phyloP scores from a whole-genome alignment of 148 eudicot species.

The Rhododendron ferrugineum region DNA sequence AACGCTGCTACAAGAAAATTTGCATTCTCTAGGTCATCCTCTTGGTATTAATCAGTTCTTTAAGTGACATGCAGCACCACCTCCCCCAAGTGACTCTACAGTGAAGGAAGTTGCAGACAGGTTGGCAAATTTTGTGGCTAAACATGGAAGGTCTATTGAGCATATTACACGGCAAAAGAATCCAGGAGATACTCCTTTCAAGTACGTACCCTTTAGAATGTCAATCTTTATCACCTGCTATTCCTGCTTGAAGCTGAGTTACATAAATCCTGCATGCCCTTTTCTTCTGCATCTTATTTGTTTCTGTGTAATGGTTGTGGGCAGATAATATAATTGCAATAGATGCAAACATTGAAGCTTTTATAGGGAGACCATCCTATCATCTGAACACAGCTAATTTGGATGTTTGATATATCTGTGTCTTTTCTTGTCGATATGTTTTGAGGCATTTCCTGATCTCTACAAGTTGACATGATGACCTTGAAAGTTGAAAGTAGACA shows the following conservation, averaged over 20 bases:
- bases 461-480: background rate
- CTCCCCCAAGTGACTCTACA: constrained; percentile 85
- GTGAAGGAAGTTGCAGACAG: constrained; percentile 97
- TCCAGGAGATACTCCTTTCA: constrained; percentile 97
- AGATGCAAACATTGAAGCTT: background rate
- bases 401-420: background rate
- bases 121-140: constrained; percentile 95
- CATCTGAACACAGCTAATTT: background rate
- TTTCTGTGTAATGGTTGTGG: background rate
- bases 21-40: constrained; percentile 86
- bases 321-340: background rate
- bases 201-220: constrained; percentile 36
- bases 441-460: background rate
- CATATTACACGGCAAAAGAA: constrained; percentile 87
- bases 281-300: background rate
- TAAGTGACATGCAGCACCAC: constrained; percentile 99
- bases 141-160: constrained; percentile 92
- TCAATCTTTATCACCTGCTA: background rate
- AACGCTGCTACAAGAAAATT: constrained; percentile 85
- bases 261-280: background rate
- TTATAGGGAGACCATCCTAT: background rate
- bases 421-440: background rate
- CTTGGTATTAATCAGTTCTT: constrained; percentile 93
- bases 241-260: background rate
- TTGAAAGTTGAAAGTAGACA: background rate